phyloP scores from a whole-genome alignment of 345 rosid species.

The Gossypium australe region DNA sequence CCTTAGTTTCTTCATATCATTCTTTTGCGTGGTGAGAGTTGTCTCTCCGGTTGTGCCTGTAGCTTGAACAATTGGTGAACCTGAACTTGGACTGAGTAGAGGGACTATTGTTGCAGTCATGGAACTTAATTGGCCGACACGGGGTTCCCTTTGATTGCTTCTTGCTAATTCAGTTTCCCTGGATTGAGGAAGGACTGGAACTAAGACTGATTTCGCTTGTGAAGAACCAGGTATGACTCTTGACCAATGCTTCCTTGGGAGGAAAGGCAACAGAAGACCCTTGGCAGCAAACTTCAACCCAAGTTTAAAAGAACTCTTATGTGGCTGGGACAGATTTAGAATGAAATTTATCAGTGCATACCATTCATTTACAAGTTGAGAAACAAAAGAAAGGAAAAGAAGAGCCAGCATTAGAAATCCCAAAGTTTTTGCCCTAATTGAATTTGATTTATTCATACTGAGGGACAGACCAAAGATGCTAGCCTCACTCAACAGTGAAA shows the following conservation, averaged over 20 bases:
- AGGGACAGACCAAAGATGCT: slow-evolving; percentile 33
- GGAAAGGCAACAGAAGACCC: slow-evolving; percentile 45
- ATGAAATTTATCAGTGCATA: slow-evolving; percentile 31
- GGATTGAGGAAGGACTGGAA: slow-evolving; percentile 28
- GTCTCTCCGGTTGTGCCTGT: slow-evolving; percentile 9
- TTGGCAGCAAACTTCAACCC: slow-evolving; percentile 36
- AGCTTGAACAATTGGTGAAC: slow-evolving; percentile 24
- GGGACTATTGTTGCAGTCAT: slow-evolving; percentile 50
- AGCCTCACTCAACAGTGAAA: slow-evolving; percentile 38
- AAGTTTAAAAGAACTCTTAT: slow-evolving; percentile 26
- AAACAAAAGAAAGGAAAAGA: slow-evolving; percentile 35
- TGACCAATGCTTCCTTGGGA: slow-evolving; percentile 41
- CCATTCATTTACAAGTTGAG: slow-evolving; percentile 46
- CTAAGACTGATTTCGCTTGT: slow-evolving; percentile 28
- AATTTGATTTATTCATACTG: slow-evolving; percentile 18
- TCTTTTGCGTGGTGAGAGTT: slow-evolving; percentile 17
- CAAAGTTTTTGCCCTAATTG: slow-evolving; percentile 12
- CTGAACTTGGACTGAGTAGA: slow-evolving; percentile 34
- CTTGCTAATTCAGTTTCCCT: slow-evolving; percentile 23
- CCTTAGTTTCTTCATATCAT: slow-evolving; percentile 43
- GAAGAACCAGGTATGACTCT: slow-evolving; percentile 25
- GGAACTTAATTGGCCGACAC: slow-evolving; percentile 20
- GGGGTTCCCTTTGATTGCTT: slow-evolving; percentile 16
- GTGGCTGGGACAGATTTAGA: slow-evolving; percentile 29
- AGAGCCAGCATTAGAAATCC: slow-evolving; percentile 40